Conservation (phyloP, 306 rosid genomes). For the Geum urbanum region DNA sequence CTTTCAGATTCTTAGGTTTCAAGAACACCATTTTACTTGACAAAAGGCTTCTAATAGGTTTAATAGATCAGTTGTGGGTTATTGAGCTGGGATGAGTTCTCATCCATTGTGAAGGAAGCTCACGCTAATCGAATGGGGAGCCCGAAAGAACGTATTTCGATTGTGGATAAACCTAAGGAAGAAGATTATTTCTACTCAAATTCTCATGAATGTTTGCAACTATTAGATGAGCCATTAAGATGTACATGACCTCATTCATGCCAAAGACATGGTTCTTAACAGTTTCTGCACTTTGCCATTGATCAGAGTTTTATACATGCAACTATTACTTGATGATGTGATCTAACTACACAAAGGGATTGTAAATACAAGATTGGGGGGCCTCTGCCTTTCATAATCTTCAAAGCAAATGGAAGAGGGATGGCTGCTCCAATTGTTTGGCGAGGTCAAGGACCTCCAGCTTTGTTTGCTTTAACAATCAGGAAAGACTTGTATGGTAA, state of each 20-base stretch:
- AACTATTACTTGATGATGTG: conserved; percentile 6
- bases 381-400: not conserved
- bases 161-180: conserved; percentile 70
- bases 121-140: conserved; percentile 63
- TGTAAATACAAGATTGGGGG: not conserved
- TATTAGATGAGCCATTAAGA: conserved; percentile 51
- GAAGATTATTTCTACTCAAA: conserved; percentile 91
- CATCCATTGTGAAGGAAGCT: conserved; percentile 51
- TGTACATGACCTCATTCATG: conserved; percentile 28
- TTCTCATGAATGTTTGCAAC: conserved; percentile 73
- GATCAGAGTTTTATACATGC: conserved; percentile 7
- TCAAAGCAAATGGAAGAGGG: not conserved
- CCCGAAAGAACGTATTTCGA: conserved; percentile 47
- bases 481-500: too few species aligned
- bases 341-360: not conserved
- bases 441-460: too few species aligned
- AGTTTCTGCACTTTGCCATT: not conserved
- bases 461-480: too few species aligned
- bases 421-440: too few species aligned
- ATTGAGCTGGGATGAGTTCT: conserved; percentile 77
- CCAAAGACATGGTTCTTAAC: not conserved
- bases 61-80: conserved; percentile 57
- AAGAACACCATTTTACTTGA: conserved; percentile 59
- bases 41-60: conserved; percentile 56
- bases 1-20: conserved; percentile 74